A percentile compares a stretch with the other conserved stretches of the same genome.
These are phyloP conservation scores for Oehlia diaphana DNA, from an alignment of 192 early-diverging fungal genomes.

Conservation along the genomic window DNA sequence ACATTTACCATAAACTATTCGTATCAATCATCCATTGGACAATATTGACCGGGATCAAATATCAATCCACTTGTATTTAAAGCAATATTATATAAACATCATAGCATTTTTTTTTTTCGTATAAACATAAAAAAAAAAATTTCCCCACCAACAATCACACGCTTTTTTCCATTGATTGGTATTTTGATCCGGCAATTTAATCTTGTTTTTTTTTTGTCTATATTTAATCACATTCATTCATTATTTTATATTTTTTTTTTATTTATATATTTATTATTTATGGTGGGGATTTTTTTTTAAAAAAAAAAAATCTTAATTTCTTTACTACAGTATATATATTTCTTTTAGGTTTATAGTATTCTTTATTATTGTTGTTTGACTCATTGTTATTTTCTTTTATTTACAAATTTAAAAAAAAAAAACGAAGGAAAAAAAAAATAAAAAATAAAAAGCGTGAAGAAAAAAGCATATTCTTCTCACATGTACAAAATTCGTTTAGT, in stretches of 20 bases:
- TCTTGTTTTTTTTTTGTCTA: background rate
- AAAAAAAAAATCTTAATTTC: no score
- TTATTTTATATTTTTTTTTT: background rate
- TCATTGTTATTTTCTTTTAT: no score
- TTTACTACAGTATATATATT: no score
- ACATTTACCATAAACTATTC: background rate
- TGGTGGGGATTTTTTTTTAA: background rate
- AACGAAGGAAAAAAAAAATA: no score
- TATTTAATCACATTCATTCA: background rate
- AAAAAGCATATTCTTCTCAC: no score
- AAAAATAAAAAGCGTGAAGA: no score
- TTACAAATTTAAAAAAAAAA: no score
- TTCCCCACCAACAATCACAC: background rate
- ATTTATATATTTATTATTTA: background rate
- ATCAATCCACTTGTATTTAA: background rate
- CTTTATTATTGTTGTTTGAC: no score
- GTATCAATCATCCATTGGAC: background rate
- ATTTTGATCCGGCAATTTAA: background rate
- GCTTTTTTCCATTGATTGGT: background rate
- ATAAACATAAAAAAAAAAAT: background rate
- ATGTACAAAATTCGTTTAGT: no score
- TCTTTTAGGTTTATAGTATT: no score
- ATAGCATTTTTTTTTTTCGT: background rate
- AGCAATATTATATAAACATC: background rate
- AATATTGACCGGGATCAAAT: background rate